A percentile compares a stretch with the other conserved stretches of the same genome.
These are phyloP conservation scores for Fonsecaea nubica DNA, from an alignment of 2,329 filamentous ascomycete genomes.

Conservation along the genomic window DNA sequence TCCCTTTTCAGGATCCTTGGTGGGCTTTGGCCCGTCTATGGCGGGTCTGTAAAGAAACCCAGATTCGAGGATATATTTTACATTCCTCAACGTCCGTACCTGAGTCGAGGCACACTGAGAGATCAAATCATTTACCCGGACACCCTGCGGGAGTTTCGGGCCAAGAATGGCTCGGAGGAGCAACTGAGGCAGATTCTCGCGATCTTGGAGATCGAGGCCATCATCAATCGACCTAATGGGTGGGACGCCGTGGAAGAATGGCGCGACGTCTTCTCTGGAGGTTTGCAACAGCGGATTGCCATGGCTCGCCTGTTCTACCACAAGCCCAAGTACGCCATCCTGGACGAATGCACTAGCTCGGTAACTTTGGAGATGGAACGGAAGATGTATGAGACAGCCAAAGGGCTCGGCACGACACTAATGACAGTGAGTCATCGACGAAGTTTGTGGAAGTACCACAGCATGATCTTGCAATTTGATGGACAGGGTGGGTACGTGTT, in stretches of 20 bases:
- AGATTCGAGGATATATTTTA: slow-evolving; percentile 95
- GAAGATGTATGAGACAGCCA: slow-evolving; percentile 96
- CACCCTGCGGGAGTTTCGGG: slow-evolving; percentile 82
- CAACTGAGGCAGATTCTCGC: slow-evolving; percentile 79
- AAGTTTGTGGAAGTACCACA: slow-evolving; percentile 96
- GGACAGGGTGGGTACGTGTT: slow-evolving; percentile 92
- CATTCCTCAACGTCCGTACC: slow-evolving; percentile 93
- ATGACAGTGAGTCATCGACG: slow-evolving; percentile 95
- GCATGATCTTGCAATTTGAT: slow-evolving; percentile 93
- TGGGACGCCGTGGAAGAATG: slow-evolving; percentile 97
- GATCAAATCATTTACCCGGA: slow-evolving; percentile 98
- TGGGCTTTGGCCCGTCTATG: slow-evolving; percentile 96
- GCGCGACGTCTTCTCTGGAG: slow-evolving; percentile 90
- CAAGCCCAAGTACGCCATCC: slow-evolving; percentile 86
- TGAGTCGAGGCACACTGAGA: slow-evolving; percentile 87
- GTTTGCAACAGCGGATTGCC: slow-evolving; percentile 92
- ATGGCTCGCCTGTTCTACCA: slow-evolving; percentile 98
- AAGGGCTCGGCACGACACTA: slow-evolving; percentile 86
- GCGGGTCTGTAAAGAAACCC: slow-evolving; percentile 89
- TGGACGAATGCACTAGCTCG: slow-evolving; percentile 94
- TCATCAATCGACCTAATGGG: slow-evolving; percentile 78
- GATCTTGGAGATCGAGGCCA: slow-evolving; percentile 79
- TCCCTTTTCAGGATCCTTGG: slow-evolving; percentile 95
- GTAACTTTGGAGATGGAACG: slow-evolving; percentile 96
- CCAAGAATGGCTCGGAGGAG: slow-evolving; percentile 79